Evolutionary conservation across 176 grass and related monocot genomes (phyloP).

Genomic region (Eremochloa ophiuroides): DNA sequence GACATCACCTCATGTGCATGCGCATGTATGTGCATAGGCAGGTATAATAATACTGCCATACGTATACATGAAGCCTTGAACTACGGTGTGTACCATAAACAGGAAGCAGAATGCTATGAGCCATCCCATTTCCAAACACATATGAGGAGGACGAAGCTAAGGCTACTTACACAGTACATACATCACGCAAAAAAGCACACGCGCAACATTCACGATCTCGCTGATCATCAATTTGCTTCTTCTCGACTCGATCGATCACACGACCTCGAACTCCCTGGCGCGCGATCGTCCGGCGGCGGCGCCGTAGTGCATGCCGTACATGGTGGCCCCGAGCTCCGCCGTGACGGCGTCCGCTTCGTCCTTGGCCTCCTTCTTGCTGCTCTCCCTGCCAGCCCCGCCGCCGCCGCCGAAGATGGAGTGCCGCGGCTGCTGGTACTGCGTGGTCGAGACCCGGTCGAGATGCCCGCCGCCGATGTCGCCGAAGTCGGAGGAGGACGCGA

Average conservation of each 20-base stretch:
- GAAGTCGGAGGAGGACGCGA: slow-evolving; percentile 63
- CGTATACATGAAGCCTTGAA: slow-evolving; percentile 11
- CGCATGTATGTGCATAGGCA: background rate
- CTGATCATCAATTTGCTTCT: background rate
- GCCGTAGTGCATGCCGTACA: slow-evolving; percentile 10
- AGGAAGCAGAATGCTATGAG: background rate
- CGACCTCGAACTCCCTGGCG: slow-evolving; percentile 34
- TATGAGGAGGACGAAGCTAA: background rate
- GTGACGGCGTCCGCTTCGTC: slow-evolving; percentile 44
- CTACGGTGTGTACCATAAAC: background rate
- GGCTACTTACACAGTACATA: background rate
- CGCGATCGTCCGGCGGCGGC: background rate
- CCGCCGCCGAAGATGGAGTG: slow-evolving; percentile 36
- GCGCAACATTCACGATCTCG: background rate
- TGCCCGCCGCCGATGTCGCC: slow-evolving; percentile 32
- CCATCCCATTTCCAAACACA: background rate
- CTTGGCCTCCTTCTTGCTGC: slow-evolving; percentile 39
- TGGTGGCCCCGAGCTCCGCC: slow-evolving; percentile 39
- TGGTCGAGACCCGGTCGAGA: slow-evolving; percentile 25
- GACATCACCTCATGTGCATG: background rate
- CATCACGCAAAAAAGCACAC: background rate
- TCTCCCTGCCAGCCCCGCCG: slow-evolving; percentile 16
- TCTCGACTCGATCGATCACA: background rate
- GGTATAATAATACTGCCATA: background rate
- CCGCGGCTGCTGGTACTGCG: slow-evolving; percentile 33